phyloP scores from a whole-genome alignment of 2,329 filamentous ascomycete species.

The Xylaria sp. region DNA sequence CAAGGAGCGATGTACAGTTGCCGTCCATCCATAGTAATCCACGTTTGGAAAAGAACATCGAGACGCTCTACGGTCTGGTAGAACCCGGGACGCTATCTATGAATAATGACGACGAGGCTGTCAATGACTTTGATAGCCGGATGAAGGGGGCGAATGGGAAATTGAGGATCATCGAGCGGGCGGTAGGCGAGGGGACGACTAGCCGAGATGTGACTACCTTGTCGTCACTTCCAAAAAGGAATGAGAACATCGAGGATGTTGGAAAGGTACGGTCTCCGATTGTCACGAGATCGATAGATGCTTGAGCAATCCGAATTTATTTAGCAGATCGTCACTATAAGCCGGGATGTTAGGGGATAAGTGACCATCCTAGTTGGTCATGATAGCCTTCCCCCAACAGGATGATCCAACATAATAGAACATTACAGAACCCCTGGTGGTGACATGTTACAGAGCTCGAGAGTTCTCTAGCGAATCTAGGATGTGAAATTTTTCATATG shows the following conservation, averaged over 20 bases:
- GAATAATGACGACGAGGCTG: conserved; percentile 86
- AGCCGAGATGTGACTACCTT: conserved; percentile 9
- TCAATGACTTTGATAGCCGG: conserved; percentile 89
- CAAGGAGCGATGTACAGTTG: conserved; percentile 43
- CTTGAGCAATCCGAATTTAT: conserved; percentile 7
- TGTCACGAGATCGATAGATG: conserved; percentile 5
- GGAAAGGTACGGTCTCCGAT: conserved; percentile 37
- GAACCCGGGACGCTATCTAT: conserved; percentile 82
- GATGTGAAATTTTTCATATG: conserved; percentile 43
- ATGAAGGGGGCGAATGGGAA: conserved; percentile 86
- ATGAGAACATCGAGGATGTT: conserved; percentile 47
- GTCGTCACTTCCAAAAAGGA: conserved; percentile 35
- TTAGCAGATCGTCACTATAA: not conserved
- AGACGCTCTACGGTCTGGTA: conserved; percentile 78
- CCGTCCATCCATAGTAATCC: conserved; percentile 62
- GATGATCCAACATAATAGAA: not conserved
- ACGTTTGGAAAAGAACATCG: conserved; percentile 80
- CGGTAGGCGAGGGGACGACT: conserved; percentile 58
- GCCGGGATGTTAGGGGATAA: not conserved
- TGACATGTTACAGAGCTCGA: conserved; percentile 23
- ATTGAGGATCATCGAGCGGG: conserved; percentile 83
- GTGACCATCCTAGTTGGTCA: not conserved
- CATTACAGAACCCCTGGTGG: conserved; percentile 4
- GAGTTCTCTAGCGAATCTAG: conserved; percentile 47
- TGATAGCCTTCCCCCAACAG: not conserved